phyloP scores from a whole-genome alignment of 805 yeast species.

The Starmerella vitae region DNA sequence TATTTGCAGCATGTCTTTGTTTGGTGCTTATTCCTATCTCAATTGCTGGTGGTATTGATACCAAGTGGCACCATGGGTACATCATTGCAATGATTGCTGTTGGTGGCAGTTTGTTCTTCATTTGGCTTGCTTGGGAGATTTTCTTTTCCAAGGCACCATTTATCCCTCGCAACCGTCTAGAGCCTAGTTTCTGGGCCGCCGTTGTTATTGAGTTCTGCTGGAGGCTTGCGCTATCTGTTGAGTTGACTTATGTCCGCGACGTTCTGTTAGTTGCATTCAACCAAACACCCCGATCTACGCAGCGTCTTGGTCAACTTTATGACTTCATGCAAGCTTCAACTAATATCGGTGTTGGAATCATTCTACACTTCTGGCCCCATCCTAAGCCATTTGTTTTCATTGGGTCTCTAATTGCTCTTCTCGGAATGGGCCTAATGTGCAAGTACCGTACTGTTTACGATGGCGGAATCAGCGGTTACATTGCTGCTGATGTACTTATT shows the following conservation, averaged over 20 bases:
- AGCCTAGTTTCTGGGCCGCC: constrained; percentile 53
- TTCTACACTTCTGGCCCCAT: constrained; percentile 37
- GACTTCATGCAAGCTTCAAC: constrained; percentile 54
- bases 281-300: constrained; percentile 48
- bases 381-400: constrained; percentile 46
- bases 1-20: constrained; percentile 45
- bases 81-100: constrained; percentile 57
- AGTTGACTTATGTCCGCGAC: constrained; percentile 52
- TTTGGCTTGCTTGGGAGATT: constrained; percentile 47
- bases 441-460: constrained; percentile 41
- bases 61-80: constrained; percentile 46
- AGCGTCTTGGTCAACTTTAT: constrained; percentile 47
- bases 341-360: constrained; percentile 46
- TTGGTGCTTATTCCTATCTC: constrained; percentile 63
- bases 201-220: constrained; percentile 42
- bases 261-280: constrained; percentile 51
- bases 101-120: constrained; percentile 48
- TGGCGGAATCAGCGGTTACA: constrained; percentile 36
- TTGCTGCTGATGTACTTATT: constrained; percentile 49
- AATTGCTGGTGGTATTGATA: constrained; percentile 49
- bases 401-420: constrained; percentile 46
- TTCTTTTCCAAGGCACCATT: constrained; percentile 34
- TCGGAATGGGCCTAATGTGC: constrained; percentile 47
- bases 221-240: constrained; percentile 52
- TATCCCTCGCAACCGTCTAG: constrained; percentile 43